Percentiles rank a stretch among this genome's conserved stretches.
phyloP scores from a whole-genome alignment of 2,329 filamentous ascomycete genomes.

The Cladosporium sp. region DNA sequence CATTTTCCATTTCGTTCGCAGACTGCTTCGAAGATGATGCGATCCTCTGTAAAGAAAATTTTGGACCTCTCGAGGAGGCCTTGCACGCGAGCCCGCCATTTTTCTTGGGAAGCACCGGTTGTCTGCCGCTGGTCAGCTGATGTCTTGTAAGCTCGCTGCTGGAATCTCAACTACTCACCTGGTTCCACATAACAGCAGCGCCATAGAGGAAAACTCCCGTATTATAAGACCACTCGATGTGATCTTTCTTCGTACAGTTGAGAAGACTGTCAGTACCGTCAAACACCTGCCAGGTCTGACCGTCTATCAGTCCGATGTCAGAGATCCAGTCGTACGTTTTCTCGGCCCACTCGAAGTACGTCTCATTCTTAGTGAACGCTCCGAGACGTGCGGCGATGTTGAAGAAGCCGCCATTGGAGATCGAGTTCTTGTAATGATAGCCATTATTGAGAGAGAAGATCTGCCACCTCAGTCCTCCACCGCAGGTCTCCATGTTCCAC shows the following conservation, averaged over 20 bases:
- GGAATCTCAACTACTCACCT: slow-evolving; percentile 11
- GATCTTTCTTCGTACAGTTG: slow-evolving; percentile 47
- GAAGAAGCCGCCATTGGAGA: slow-evolving; percentile 50
- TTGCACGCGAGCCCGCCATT: slow-evolving; percentile 27
- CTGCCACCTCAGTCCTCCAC: slow-evolving; percentile 39
- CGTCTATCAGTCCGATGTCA: slow-evolving; percentile 58
- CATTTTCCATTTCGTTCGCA: slow-evolving; percentile 45
- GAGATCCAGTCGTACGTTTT: slow-evolving; percentile 39
- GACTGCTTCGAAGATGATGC: slow-evolving; percentile 46
- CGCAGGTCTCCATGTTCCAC: slow-evolving; percentile 41
- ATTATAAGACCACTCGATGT: slow-evolving; percentile 52
- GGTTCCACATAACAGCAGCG: slow-evolving; percentile 50
- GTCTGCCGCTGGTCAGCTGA: slow-evolving; percentile 24
- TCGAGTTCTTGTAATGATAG: slow-evolving; percentile 50
- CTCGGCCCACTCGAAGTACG: slow-evolving; percentile 64
- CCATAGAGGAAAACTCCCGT: slow-evolving; percentile 48
- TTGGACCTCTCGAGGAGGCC: slow-evolving; percentile 31
- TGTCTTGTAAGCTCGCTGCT: background rate
- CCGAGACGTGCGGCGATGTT: slow-evolving; percentile 42
- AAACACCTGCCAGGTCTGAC: slow-evolving; percentile 43
- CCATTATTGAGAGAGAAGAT: slow-evolving; percentile 50
- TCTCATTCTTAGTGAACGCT: slow-evolving; percentile 40
- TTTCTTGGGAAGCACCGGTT: slow-evolving; percentile 23
- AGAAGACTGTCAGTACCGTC: slow-evolving; percentile 46
- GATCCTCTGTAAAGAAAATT: slow-evolving; percentile 42